Conservation (phyloP, 495 filamentous ascomycete genomes). For the Bathelium albidoporum region DNA sequence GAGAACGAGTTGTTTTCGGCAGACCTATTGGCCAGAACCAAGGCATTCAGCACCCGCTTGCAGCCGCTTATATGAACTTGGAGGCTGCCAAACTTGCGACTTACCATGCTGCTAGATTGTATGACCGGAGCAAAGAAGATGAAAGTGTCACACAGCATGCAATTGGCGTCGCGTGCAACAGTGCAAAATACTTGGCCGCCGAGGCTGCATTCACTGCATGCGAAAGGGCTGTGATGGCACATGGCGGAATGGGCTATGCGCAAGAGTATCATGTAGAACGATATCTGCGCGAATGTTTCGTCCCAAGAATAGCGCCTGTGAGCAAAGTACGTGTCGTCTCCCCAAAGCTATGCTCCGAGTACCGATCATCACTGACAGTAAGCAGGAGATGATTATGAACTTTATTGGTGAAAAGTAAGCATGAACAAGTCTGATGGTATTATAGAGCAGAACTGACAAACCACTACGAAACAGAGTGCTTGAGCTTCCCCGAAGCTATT, state of each 20-base stretch:
- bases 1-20: conserved; percentile 58
- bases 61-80: conserved; percentile 64
- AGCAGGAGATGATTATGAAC: conserved; percentile 65
- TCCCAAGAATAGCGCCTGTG: conserved; percentile 65
- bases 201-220: conserved; percentile 70
- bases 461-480: conserved; percentile 34
- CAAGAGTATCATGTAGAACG: conserved; percentile 71
- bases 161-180: conserved; percentile 64
- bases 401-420: conserved; percentile 57
- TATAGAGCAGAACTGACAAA: not conserved
- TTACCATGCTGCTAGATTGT: conserved; percentile 66
- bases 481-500: conserved; percentile 47
- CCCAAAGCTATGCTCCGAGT: not conserved
- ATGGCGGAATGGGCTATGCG: conserved; percentile 72
- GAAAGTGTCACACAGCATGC: conserved; percentile 45
- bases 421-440: not conserved
- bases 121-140: conserved; percentile 48
- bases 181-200: conserved; percentile 68
- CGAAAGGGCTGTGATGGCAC: conserved; percentile 45
- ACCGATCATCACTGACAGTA: conserved; percentile 5
- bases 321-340: conserved; percentile 38
- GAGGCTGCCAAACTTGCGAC: conserved; percentile 71
- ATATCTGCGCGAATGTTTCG: conserved; percentile 62
- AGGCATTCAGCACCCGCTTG: conserved; percentile 63
- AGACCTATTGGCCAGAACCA: conserved; percentile 66